Percentiles rank a stretch among this genome's conserved stretches.
These are phyloP conservation scores for Madurella fahalii DNA, from an alignment of 2,329 filamentous ascomycete genomes.

Conservation along the genomic window DNA sequence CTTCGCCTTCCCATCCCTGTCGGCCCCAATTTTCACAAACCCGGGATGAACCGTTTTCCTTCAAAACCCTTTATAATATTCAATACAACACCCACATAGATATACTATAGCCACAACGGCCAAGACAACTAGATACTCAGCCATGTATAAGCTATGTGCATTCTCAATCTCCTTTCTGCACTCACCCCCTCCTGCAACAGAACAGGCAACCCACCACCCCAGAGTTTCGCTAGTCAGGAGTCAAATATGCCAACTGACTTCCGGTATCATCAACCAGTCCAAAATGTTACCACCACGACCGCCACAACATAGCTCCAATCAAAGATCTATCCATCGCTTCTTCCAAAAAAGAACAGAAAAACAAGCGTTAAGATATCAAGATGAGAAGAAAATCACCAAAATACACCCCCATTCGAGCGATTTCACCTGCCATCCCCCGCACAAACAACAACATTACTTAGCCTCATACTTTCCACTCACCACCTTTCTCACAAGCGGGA, in stretches of 20 bases:
- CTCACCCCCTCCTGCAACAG: too few species aligned
- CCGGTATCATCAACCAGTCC: slow-evolving; percentile 5
- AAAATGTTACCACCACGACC: neutral
- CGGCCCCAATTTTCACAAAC: too few species aligned
- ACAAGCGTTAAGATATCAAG: neutral
- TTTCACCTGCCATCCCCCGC: neutral
- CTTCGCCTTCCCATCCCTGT: too few species aligned
- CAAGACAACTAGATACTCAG: neutral
- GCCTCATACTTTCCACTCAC: slow-evolving; percentile 73
- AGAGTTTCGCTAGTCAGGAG: too few species aligned
- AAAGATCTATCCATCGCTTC: slow-evolving; percentile 15
- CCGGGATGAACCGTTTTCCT: too few species aligned
- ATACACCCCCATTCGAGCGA: neutral
- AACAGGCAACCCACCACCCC: too few species aligned
- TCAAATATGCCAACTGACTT: neutral
- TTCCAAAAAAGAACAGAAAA: neutral
- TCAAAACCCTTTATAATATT: too few species aligned
- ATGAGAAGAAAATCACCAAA: neutral
- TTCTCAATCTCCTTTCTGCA: neutral
- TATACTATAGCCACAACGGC: too few species aligned
- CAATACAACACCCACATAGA: too few species aligned
- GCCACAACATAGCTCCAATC: neutral
- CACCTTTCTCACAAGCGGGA: slow-evolving; percentile 63
- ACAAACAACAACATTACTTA: slow-evolving; percentile 26
- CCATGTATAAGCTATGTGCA: slow-evolving; percentile 9